Evolutionary conservation across 305 asterid species (phyloP).

Genomic region (Fraxinus platypoda): DNA sequence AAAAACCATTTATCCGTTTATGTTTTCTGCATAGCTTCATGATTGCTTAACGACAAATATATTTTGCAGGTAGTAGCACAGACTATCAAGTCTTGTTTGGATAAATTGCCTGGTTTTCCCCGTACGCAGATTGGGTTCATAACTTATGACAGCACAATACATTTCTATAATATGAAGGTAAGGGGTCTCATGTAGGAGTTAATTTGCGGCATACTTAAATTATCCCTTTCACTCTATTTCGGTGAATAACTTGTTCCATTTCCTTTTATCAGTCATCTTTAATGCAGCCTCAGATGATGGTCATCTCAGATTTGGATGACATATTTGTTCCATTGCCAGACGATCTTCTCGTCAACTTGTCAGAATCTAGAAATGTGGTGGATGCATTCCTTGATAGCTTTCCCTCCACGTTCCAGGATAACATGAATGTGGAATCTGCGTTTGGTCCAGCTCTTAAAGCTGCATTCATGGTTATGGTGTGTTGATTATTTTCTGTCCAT

Average conservation of each 20-base stretch:
- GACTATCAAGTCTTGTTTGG: constrained; percentile 83
- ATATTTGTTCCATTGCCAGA: constrained; percentile 94
- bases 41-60: constrained; percentile 3
- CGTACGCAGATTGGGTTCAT: constrained; percentile 96
- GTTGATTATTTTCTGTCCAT: constrained; percentile 29
- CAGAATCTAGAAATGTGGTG: constrained; percentile 90
- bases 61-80: constrained; percentile 73
- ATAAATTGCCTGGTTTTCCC: constrained; percentile 84
- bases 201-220: constrained; percentile 14
- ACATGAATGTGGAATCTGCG: constrained; percentile 89
- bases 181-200: constrained; percentile 13
- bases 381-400: constrained; percentile 93
- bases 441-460: constrained; percentile 99
- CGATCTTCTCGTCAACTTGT: constrained; percentile 93
- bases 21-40: constrained; percentile 1
- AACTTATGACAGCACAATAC: constrained; percentile 90
- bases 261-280: constrained; percentile 76
- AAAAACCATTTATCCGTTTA: neutral
- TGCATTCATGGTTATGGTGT: constrained; percentile 89
- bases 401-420: constrained; percentile 90
- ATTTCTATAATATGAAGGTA: constrained; percentile 95
- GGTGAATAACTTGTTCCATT: constrained; percentile 29
- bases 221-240: constrained; percentile 3
- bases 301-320: constrained; percentile 91
- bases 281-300: constrained; percentile 98